Base-by-base conservation (phyloP, 495 filamentous ascomycete genomes). In the Aspergillus homomorphus region DNA sequence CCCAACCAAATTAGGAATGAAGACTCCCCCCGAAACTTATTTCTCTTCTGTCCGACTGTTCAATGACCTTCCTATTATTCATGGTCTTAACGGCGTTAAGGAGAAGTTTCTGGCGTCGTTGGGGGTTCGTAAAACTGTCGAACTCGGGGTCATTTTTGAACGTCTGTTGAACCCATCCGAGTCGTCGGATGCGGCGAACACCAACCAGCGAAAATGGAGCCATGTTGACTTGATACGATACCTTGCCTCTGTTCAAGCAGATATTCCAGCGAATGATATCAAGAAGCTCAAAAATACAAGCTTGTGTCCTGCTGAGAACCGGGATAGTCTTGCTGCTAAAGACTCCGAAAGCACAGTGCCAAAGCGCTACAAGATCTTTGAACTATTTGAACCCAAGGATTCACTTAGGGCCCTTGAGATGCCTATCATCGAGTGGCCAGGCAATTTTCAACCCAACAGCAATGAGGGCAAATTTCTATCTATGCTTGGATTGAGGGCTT, bases 221-320 rank as follows among this genome's bases (percentile, higher is more conserved):
- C 94, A 98, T 68, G 86, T 95, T 46, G 92, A 98, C 62, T 80
- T 99, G 16, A 93, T 99, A 72, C 89, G 87, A 59, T 99, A 99
- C 64, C 82, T 99, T 44, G 82, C 90, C 10, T 93, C 91, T 16
- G 92, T 99, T 9, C 83, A 84, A 53, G 84, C 91, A 49, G 95
- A 99, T 66, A 96, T 99, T 54, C 95, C 94, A 9, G 64, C 72
- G 12, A 87, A 86, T 30, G 95, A 99, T 69, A 82, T 97, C 54
- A 85, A 83, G 60, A 87, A 87, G 60, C 82, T 99, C 26, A 88
- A 79, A 38, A 79, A 82, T 28, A 89, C 89, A 1, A 84, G 83
- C 21, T 88, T 97, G 24, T 96, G 92, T 61, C 89, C 88, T 43
- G 88, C 91, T 2, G 93, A 97, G 74, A 79, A 77, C 41, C 64